Evolutionary conservation across 805 yeast genomes (phyloP), one percentile per base, ranked within the genome.

Genomic region (Hanseniaspora thailandica): DNA sequence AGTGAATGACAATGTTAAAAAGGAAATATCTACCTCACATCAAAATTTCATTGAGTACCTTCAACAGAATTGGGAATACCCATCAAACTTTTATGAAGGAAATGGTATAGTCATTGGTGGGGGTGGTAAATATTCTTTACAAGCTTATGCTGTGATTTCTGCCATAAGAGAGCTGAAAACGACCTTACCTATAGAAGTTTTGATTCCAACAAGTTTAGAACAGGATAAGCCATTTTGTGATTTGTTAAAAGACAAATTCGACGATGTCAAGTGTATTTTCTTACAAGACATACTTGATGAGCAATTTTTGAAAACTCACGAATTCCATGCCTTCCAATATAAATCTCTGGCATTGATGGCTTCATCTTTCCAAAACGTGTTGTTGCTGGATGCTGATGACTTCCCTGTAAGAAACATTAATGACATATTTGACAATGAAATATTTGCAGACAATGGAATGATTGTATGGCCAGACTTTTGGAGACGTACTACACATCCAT

Each of bases 391-490:
- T 62, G 78, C 89, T 38, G 95, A 86, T 64, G 80, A 83, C 57
- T 74, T 81, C 56, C 88, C 94, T 0, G 76, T 82, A 1, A 73
- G 72, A 59, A 74, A 80, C 13, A 83, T 90, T 2, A 84, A 80
- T 59, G 64, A 66, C 20, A 62, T 85, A 20, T 83, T 86, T 63
- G 69, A 68, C 5, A 66, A 74, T 10, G 78, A 78, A 41, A 80
- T 86, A 1, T 86, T 76, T 66, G 56, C 61, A 20, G 64, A 71
- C 5, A 67, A 71, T 55, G 78, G 82, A 55, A 67, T 78, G 64
- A 68, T 81, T 22, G 66, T 80, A 22, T 86, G 94, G 90, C 94
- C 95, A 1, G 96, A 86, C 66, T 86, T 81, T 64, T 86, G 95
- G 95, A 77, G 82, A 65, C 74, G 95, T 58, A 80, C 90, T 7